A percentile compares a stretch with the other conserved stretches of the same genome.
These are phyloP conservation scores for Teratosphaeria viscida DNA, from an alignment of 2,329 filamentous ascomycete species.

Conservation along the genomic window DNA sequence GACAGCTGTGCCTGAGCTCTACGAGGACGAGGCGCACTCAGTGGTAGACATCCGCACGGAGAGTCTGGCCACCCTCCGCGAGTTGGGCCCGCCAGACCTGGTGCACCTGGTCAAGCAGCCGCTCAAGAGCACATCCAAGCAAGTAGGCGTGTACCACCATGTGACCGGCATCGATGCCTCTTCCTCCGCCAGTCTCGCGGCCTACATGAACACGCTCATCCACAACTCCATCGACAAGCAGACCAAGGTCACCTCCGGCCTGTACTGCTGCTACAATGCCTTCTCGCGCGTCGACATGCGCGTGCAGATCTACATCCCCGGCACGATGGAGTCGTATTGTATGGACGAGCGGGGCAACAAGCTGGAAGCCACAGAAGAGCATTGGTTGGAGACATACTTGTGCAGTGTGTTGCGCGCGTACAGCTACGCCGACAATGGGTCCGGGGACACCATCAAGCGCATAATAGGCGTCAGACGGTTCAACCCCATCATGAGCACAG, in stretches of 20 bases:
- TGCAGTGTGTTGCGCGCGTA: conserved; percentile 92
- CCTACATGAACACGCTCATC: conserved; percentile 96
- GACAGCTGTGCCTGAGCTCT: conserved; percentile 44
- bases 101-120: conserved; percentile 83
- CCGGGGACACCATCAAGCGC: conserved; percentile 87
- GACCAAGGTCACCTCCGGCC: conserved; percentile 82
- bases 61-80: conserved; percentile 70
- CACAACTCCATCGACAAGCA: conserved; percentile 77
- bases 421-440: conserved; percentile 91
- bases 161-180: conserved; percentile 95
- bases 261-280: conserved; percentile 99
- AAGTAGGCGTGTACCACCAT: conserved; percentile 89
- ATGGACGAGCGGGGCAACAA: conserved; percentile 95
- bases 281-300: conserved; percentile 98
- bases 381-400: conserved; percentile 96
- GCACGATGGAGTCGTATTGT: conserved; percentile 93
- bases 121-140: conserved; percentile 44
- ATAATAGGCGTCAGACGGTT: conserved; percentile 95
- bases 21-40: conserved; percentile 85
- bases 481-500: conserved; percentile 96
- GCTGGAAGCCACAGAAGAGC: conserved; percentile 78
- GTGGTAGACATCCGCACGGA: conserved; percentile 90
- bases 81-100: conserved; percentile 89
- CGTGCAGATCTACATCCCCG: conserved; percentile 93
- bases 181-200: conserved; percentile 89